These are phyloP conservation scores for Ocimum tenuiflorum DNA, from an alignment of 257 asterid genomes.

Conservation along the genomic window DNA sequence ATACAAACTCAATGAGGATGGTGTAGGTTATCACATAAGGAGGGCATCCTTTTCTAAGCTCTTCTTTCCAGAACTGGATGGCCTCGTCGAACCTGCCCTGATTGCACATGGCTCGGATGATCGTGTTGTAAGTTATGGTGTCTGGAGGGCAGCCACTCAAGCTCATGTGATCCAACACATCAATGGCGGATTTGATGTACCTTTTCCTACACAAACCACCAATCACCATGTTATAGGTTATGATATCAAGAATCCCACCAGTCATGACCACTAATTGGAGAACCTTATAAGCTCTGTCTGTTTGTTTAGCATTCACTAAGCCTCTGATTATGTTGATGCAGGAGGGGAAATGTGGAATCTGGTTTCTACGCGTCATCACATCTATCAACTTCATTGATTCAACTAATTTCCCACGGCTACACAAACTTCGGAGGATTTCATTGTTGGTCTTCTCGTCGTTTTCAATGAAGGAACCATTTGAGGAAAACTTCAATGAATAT, in stretches of 20 bases:
- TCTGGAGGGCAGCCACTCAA: constrained; percentile 85
- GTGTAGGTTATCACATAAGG: constrained; percentile 66
- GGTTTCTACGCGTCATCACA: constrained; percentile 69
- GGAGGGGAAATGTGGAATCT: constrained; percentile 60
- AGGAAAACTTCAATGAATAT: constrained; percentile 23
- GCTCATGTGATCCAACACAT: constrained; percentile 63
- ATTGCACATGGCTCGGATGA: constrained; percentile 61
- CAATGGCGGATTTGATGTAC: constrained; percentile 44
- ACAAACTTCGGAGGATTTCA: constrained; percentile 51
- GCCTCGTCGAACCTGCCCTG: constrained; percentile 56
- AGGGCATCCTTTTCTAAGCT: constrained; percentile 72
- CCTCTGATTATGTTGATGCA: constrained; percentile 81
- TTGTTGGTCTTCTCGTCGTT: constrained; percentile 68
- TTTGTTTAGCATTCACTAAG: constrained; percentile 43
- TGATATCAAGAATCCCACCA: constrained; percentile 81
- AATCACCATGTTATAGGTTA: constrained; percentile 79
- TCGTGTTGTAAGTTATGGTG: constrained; percentile 62
- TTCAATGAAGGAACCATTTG: constrained; percentile 41
- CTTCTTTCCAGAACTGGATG: constrained; percentile 68
- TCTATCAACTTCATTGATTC: constrained; percentile 59
- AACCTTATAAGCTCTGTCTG: constrained; percentile 53
- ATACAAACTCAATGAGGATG: constrained; percentile 58
- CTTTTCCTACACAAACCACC: constrained; percentile 70
- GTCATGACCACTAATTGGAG: constrained; percentile 71
- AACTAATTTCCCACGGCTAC: constrained; percentile 51